A percentile compares a stretch with the other conserved stretches of the same genome.
Conservation (phyloP, 768 basidiomycete species). For the Megacollybia marginata region DNA sequence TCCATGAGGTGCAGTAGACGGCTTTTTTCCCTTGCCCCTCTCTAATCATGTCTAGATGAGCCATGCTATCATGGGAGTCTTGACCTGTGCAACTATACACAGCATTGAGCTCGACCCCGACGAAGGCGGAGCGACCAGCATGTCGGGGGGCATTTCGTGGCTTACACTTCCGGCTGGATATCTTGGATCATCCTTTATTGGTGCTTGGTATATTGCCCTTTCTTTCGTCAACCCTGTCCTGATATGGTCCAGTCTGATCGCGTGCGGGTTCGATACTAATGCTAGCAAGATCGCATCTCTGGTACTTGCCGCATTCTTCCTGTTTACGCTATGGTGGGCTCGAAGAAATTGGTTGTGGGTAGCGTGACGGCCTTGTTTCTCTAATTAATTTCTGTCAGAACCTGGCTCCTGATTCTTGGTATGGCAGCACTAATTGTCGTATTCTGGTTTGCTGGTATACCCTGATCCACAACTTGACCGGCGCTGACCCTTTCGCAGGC, state of each 20-base stretch:
- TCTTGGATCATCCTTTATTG: constrained; percentile 6
- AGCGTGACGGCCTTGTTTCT: neutral
- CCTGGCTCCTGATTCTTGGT: constrained; percentile 71
- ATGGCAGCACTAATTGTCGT: constrained; percentile 75
- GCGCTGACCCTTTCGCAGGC: neutral
- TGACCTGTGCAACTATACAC: constrained; percentile 82
- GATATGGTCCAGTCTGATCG: constrained; percentile 76
- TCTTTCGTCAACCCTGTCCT: constrained; percentile 30
- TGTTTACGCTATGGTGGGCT: constrained; percentile 88
- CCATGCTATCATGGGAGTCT: constrained; percentile 72
- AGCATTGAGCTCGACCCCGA: constrained; percentile 85
- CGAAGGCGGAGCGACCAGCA: constrained; percentile 80
- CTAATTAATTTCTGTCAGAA: constrained; percentile 29
- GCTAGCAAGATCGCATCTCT: constrained; percentile 82
- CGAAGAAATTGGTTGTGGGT: constrained; percentile 65
- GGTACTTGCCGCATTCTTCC: constrained; percentile 76
- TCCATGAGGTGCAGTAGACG: constrained; percentile 60
- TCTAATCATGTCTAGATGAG: constrained; percentile 53
- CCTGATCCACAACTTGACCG: neutral
- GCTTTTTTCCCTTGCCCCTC: neutral
- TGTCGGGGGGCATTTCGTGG: constrained; percentile 82
- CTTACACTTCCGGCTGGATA: constrained; percentile 62
- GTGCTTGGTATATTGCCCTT: neutral
- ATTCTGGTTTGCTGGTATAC: constrained; percentile 82
- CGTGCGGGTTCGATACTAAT: constrained; percentile 83